These are phyloP conservation scores for Vicia villosa DNA, from an alignment of 306 rosid genomes.

Conservation along the genomic window DNA sequence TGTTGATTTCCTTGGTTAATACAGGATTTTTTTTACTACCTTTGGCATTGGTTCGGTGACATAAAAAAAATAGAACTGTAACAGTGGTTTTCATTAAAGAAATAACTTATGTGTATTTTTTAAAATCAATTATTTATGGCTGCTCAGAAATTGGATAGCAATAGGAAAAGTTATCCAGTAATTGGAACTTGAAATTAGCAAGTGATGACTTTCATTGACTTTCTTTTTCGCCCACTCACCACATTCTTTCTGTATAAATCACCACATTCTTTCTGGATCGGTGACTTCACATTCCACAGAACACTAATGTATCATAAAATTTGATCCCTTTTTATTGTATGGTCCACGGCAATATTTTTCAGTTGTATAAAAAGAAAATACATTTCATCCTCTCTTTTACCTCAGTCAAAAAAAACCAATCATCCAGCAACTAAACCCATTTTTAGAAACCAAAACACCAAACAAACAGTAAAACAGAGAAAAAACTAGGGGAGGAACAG, in stretches of 20 bases:
- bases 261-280: slow-evolving; percentile 11
- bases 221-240: neutral
- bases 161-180: slow-evolving; percentile 1
- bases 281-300: slow-evolving; percentile 1
- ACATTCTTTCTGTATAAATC: neutral
- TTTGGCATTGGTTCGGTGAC: neutral
- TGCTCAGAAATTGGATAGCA: too few relatives aligned
- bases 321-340: neutral
- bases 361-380: too few relatives aligned
- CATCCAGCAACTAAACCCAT: too few relatives aligned
- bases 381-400: too few relatives aligned
- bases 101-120: neutral
- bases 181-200: slow-evolving; percentile 22
- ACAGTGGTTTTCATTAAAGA: neutral
- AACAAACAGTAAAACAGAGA: too few relatives aligned
- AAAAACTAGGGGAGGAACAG: too few relatives aligned
- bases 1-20: neutral
- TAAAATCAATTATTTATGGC: slow-evolving; percentile 7
- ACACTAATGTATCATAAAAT: neutral
- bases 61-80: neutral
- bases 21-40: neutral
- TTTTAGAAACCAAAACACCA: too few relatives aligned
- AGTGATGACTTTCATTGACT: slow-evolving; percentile 3
- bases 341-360: too few relatives aligned
- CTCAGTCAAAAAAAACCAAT: too few relatives aligned